Conservation (phyloP, 352 stramenopile genomes). For the Globisporangium barbulae region DNA sequence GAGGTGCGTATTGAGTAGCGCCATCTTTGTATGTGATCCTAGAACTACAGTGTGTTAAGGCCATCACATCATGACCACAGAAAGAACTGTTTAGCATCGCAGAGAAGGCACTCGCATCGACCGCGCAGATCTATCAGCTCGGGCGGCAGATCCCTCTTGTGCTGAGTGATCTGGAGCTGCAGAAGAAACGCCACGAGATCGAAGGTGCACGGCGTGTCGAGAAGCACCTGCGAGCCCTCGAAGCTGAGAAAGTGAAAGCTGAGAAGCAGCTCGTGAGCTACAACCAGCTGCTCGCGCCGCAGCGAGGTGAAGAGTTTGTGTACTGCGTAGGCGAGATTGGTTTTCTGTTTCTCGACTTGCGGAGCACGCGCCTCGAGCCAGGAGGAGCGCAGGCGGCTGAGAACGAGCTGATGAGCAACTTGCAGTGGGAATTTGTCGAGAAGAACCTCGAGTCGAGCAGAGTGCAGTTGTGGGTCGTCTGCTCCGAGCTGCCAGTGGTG, state of each 20-base stretch:
- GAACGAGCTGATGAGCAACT: slow-evolving; percentile 49
- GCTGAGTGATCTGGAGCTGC: slow-evolving; percentile 38
- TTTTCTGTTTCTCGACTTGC: slow-evolving; percentile 63
- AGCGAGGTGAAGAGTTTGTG: slow-evolving; percentile 61
- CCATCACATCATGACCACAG: slow-evolving; percentile 1
- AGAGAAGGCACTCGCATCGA: slow-evolving; percentile 46
- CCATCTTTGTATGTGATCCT: neutral
- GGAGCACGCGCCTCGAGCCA: slow-evolving; percentile 46
- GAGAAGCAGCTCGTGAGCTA: slow-evolving; percentile 58
- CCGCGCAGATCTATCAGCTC: slow-evolving; percentile 44
- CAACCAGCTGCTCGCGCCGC: slow-evolving; percentile 52
- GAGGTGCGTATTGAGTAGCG: slow-evolving; percentile 21
- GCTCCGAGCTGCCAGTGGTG: slow-evolving; percentile 46
- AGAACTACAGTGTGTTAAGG: neutral
- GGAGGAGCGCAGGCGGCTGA: slow-evolving; percentile 55
- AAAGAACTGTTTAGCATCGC: slow-evolving; percentile 30
- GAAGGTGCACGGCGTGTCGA: slow-evolving; percentile 57
- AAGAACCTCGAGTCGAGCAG: slow-evolving; percentile 28
- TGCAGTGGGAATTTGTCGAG: slow-evolving; percentile 64
- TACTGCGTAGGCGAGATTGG: slow-evolving; percentile 39
- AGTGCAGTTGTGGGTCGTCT: slow-evolving; percentile 43
- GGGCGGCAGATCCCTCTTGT: slow-evolving; percentile 36
- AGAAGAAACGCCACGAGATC: slow-evolving; percentile 68
- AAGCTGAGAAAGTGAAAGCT: slow-evolving; percentile 44
- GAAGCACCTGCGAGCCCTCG: slow-evolving; percentile 45